Evolutionary conservation across 257 asterid species (phyloP), one percentile per base, ranked within the genome.

Genomic region (Petunia secreta): DNA sequence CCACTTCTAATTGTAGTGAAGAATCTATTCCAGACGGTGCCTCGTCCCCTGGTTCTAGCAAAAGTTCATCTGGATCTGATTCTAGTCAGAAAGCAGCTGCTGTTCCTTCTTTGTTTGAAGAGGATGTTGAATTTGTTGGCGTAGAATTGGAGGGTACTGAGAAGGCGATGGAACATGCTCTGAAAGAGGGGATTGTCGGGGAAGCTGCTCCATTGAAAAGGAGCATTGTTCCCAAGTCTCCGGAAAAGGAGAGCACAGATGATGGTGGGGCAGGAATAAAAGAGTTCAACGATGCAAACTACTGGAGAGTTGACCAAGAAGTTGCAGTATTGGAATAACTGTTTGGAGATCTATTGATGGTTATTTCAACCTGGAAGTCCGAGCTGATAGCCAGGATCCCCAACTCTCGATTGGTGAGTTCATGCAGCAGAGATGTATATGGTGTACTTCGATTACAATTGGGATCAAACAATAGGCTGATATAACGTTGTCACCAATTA

Each of bases 81-180:
- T 74, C 92, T 5, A 81, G 85, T 73, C 85, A 75, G 64, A 88
- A 85, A 81, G 75, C 83, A 75, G 85, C 84, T 75, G 67, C 85
- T 55, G 92, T 91, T n/a, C 98, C 94, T 36, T 96, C 96, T 43
- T 84, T 96, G 84, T 93, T 96, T 65, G 98, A 96, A 88, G 98
- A 92, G 88, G 99, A 94, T 34, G 98, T 92, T n/a, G 97, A 96
- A 87, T 96, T 96, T 80, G 98, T 96, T 39, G 99, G 98, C 8
- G 98, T 91, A 44, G 98, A 94, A 87, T 67, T 91, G 65, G 99
- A 92, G 86, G 98, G 98, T 8, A 91, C 96, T 0, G 89, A 83
- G 86, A 83, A 83, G 82, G 91, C 97, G 63, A 92, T 92, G 97
- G 97, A 92, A 68, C 97, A 91, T 63, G 99, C 99, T 75, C 87